These are phyloP conservation scores for Setomelanomma holmii DNA, from an alignment of 2,329 filamentous ascomycete genomes.

Conservation along the genomic window DNA sequence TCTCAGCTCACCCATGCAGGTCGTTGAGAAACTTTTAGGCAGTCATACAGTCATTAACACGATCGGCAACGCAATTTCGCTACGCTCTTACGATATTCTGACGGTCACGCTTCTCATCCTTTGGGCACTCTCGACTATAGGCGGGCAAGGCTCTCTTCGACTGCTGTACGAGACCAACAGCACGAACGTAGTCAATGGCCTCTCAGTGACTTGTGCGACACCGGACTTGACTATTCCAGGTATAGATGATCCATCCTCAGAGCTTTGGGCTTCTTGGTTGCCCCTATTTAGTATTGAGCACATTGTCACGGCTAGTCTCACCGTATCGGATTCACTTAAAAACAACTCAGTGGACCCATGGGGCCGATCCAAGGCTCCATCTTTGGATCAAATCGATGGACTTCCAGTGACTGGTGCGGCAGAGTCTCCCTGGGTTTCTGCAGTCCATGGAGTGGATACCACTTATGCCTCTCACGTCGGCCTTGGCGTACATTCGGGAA, in stretches of 20 bases:
- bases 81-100: neutral
- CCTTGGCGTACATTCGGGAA: too few species aligned
- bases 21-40: neutral
- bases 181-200: neutral
- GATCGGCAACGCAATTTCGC: neutral
- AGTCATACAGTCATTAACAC: conserved; percentile 3
- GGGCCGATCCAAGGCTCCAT: conserved; percentile 10
- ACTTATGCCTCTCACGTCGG: too few species aligned
- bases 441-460: too few species aligned
- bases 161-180: conserved; percentile 10
- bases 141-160: conserved; percentile 24
- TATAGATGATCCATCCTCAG: neutral
- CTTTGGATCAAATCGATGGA: conserved; percentile 2
- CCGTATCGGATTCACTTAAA: neutral
- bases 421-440: too few species aligned
- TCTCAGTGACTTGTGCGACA: neutral
- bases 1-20: too few species aligned
- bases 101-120: conserved; percentile 13
- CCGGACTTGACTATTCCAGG: neutral
- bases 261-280: conserved; percentile 1
- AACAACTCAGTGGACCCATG: conserved; percentile 4
- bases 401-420: too few species aligned
- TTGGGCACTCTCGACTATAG: conserved; percentile 26
- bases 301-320: conserved; percentile 7
- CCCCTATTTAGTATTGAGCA: too few species aligned